Percentiles rank a stretch among this genome's conserved stretches.
Conservation (phyloP, 257 asterid species). For the Ehretia macrophylla region DNA sequence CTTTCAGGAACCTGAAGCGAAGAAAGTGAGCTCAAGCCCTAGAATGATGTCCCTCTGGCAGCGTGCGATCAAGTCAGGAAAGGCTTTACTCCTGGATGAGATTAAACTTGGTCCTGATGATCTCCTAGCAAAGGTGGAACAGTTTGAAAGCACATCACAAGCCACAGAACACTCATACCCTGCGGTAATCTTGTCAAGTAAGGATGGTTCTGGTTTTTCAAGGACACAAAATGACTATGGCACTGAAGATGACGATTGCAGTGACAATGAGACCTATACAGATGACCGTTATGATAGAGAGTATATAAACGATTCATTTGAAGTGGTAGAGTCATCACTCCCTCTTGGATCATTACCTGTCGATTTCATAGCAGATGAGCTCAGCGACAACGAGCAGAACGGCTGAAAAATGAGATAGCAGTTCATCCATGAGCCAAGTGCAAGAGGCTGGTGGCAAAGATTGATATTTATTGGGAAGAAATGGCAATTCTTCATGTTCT, state of each 20-base stretch:
- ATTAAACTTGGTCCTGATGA: constrained; percentile 61
- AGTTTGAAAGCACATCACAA: constrained; percentile 57
- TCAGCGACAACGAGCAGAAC: constrained; percentile 38
- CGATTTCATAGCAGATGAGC: constrained; percentile 47
- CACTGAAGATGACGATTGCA: constrained; percentile 17
- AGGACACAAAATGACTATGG: constrained; percentile 2
- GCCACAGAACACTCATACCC: constrained; percentile 72
- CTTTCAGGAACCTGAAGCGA: constrained; percentile 21
- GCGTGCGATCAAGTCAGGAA: constrained; percentile 64
- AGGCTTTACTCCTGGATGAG: constrained; percentile 61
- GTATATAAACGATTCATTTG: constrained; percentile 35
- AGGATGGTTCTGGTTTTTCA: constrained; percentile 12
- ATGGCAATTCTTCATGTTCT: too few species aligned
- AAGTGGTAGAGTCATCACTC: constrained; percentile 32
- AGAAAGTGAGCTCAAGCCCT: constrained; percentile 45
- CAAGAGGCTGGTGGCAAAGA: too few species aligned
- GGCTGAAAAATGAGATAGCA: not conserved
- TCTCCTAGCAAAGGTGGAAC: constrained; percentile 72
- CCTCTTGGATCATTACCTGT: constrained; percentile 79
- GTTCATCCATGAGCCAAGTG: too few species aligned
- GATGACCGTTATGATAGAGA: constrained; percentile 24
- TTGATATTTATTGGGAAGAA: too few species aligned
- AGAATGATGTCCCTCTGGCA: constrained; percentile 76
- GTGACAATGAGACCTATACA: constrained; percentile 25
- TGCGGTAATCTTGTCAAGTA: constrained; percentile 39